Evolutionary conservation across 345 rosid genomes (phyloP).

Genomic region (Clarkia xantiana): DNA sequence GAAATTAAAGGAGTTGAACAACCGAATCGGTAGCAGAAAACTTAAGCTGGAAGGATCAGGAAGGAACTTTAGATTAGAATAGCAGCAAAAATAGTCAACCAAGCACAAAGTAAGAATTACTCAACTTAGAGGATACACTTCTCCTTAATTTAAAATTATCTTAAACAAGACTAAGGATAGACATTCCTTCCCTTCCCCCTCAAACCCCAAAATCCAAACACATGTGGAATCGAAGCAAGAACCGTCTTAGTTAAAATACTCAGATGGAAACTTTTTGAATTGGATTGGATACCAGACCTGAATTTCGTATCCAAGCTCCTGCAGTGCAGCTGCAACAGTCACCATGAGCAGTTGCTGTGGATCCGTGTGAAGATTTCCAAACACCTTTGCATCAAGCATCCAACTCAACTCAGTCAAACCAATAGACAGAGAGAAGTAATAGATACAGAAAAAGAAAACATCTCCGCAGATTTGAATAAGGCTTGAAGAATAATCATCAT

Average conservation of each 20-base stretch:
- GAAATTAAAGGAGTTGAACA: no score
- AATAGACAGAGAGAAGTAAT: not conserved
- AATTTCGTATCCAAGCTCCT: conserved; percentile 59
- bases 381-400: conserved; percentile 34
- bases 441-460: not conserved
- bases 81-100: no score
- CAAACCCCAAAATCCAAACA: not conserved
- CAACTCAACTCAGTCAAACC: not conserved
- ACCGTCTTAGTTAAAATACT: no score
- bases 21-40: no score
- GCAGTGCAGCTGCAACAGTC: conserved; percentile 54
- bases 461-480: no score
- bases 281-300: conserved; percentile 45
- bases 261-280: not conserved
- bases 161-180: no score
- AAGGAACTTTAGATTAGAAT: no score
- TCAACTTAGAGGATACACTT: not conserved
- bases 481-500: no score
- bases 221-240: no score
- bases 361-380: conserved; percentile 59
- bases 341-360: conserved; percentile 85
- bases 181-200: no score
- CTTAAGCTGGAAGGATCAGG: no score
- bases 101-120: not conserved
- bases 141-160: not conserved